Evolutionary conservation across 805 yeast genomes (phyloP).

Genomic region (Kockiozyma suomiensis): DNA sequence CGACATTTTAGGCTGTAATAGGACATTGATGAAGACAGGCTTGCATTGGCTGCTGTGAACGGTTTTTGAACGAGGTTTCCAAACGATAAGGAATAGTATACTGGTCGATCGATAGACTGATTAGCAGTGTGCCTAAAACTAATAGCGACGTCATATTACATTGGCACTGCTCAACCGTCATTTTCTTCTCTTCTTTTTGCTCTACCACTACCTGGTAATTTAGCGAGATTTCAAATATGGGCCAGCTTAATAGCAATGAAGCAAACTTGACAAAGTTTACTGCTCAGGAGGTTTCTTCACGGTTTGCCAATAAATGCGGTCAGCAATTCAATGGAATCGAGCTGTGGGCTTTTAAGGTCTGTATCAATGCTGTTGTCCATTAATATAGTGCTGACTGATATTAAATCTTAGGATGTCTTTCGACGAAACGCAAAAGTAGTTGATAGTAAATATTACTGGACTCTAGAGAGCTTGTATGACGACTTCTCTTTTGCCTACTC

Average conservation of each 20-base stretch:
- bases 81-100: no score
- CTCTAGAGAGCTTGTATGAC: slow-evolving; percentile 28
- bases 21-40: no score
- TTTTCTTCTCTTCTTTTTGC: no score
- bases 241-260: slow-evolving; percentile 27
- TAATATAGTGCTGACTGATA: not conserved
- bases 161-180: no score
- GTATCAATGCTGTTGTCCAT: not conserved
- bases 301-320: slow-evolving; percentile 44
- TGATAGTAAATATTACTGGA: slow-evolving; percentile 28
- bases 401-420: slow-evolving; percentile 18
- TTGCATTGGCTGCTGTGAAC: no score
- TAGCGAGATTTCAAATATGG: no score
- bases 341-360: slow-evolving; percentile 42
- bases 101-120: no score
- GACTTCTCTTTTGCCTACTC: not conserved
- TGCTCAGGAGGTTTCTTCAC: slow-evolving; percentile 37
- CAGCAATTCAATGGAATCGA: slow-evolving; percentile 44
- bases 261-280: slow-evolving; percentile 20
- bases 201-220: no score
- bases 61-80: no score
- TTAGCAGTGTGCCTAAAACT: no score
- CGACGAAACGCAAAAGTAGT: slow-evolving; percentile 39
- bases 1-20: no score
- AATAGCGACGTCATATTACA: no score